phyloP scores from a whole-genome alignment of 768 basidiomycete species.

The Leccinum arenicola region DNA sequence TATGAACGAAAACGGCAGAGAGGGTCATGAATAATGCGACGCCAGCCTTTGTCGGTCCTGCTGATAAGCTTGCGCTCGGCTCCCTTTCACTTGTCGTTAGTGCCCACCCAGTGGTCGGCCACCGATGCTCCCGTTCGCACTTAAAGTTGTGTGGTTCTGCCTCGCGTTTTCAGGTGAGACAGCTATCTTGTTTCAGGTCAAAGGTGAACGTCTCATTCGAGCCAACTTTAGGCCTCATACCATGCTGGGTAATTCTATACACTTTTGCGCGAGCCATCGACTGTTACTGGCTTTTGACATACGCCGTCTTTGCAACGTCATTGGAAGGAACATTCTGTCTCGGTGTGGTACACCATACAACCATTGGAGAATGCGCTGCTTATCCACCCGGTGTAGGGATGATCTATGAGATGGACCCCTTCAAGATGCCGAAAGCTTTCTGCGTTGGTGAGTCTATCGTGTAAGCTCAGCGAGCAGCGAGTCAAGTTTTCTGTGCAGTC shows the following conservation, averaged over 20 bases:
- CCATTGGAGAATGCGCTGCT: not conserved
- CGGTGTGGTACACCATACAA: conserved; percentile 37
- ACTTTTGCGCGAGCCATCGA: conserved; percentile 44
- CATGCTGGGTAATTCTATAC: conserved; percentile 48
- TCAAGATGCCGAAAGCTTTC: conserved; percentile 54
- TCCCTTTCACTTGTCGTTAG: not conserved
- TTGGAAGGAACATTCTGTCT: conserved; percentile 59
- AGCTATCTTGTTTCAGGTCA: not conserved
- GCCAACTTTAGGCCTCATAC: conserved; percentile 41
- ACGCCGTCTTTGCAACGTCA: conserved; percentile 48
- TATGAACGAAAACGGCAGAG: not conserved
- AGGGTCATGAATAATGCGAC: not conserved
- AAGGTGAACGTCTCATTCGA: not conserved
- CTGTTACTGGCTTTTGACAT: conserved; percentile 49
- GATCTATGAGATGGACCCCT: conserved; percentile 62
- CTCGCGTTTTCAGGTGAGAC: conserved; percentile 51
- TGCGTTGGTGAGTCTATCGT: conserved; percentile 45
- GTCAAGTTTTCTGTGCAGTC: conserved; percentile 15
- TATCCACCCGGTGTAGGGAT: conserved; percentile 42
- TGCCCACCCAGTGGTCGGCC: not conserved
- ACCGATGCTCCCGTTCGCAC: conserved; percentile 51
- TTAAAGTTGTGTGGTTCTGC: conserved; percentile 58
- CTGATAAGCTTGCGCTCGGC: not conserved
- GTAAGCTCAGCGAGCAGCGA: conserved; percentile 1
- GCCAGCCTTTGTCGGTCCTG: not conserved